Percentiles rank a stretch among this genome's conserved stretches.
phyloP scores from a whole-genome alignment of 352 stramenopile species.

The Pythium scleroteichum region DNA sequence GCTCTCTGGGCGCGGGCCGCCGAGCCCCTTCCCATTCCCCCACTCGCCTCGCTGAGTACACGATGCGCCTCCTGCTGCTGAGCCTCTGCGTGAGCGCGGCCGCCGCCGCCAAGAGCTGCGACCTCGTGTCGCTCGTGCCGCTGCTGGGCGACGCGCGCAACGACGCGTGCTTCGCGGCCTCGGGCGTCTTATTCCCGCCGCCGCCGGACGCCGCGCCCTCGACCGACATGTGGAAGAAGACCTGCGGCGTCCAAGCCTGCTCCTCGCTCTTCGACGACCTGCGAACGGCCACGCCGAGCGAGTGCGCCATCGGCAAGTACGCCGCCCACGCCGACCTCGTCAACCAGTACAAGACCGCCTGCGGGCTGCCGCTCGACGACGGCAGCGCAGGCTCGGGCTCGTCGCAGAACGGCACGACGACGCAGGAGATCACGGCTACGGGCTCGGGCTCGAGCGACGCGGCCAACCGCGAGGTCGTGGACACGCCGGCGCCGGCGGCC shows the following conservation, averaged over 20 bases:
- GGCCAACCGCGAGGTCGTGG: not conserved
- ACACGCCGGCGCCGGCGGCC: conserved; percentile 1
- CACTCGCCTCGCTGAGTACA: conserved; percentile 25
- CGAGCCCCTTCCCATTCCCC: conserved; percentile 17
- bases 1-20: not conserved
- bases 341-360: conserved; percentile 18
- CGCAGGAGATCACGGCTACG: not conserved
- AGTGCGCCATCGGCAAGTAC: conserved; percentile 26
- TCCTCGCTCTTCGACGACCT: conserved; percentile 15
- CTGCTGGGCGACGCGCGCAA: conserved; percentile 28
- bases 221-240: conserved; percentile 9
- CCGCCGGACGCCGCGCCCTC: not conserved
- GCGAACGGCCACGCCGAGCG: conserved; percentile 5
- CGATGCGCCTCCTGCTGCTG: not conserved
- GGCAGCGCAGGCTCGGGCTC: too few relatives aligned
- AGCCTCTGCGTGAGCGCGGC: too few relatives aligned
- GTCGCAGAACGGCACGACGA: not conserved
- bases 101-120: conserved; percentile 6
- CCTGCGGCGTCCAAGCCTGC: conserved; percentile 21
- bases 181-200: conserved; percentile 26
- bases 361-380: conserved; percentile 16
- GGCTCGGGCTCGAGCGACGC: not conserved
- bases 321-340: conserved; percentile 21
- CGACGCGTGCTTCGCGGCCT: conserved; percentile 20
- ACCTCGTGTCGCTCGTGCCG: conserved; percentile 25